Conservation (phyloP, 169 alveolate genomes). For the Perkinsus chesapeaki region DNA sequence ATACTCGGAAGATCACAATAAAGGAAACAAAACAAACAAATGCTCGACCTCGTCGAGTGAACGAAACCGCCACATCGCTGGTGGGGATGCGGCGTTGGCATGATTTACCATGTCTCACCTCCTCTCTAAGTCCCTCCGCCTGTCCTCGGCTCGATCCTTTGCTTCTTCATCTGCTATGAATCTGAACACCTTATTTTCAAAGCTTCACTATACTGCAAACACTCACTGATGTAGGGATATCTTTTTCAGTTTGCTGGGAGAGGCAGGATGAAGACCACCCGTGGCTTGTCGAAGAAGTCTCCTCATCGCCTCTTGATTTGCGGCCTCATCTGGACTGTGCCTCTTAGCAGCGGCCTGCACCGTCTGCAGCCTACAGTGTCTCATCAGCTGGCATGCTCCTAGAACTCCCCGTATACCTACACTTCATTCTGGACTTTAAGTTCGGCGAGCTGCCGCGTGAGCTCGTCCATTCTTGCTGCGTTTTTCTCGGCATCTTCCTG, state of each 20-base stretch:
- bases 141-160: background rate
- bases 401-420: background rate
- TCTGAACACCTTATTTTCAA: background rate
- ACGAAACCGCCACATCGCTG: too few species aligned
- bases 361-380: background rate
- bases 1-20: too few species aligned
- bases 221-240: background rate
- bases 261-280: background rate
- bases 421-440: background rate
- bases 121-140: too few species aligned
- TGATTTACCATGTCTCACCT: background rate
- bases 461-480: background rate
- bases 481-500: background rate
- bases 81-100: too few species aligned
- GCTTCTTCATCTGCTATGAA: background rate
- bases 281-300: background rate
- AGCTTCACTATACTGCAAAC: background rate
- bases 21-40: too few species aligned
- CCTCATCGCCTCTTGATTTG: background rate
- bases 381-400: background rate
- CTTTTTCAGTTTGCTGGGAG: background rate
- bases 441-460: background rate
- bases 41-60: too few species aligned
- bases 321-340: background rate
- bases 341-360: background rate